Base-by-base conservation (phyloP, 371 early-diverging fungal species). In the Saksenaea oblongispora region DNA sequence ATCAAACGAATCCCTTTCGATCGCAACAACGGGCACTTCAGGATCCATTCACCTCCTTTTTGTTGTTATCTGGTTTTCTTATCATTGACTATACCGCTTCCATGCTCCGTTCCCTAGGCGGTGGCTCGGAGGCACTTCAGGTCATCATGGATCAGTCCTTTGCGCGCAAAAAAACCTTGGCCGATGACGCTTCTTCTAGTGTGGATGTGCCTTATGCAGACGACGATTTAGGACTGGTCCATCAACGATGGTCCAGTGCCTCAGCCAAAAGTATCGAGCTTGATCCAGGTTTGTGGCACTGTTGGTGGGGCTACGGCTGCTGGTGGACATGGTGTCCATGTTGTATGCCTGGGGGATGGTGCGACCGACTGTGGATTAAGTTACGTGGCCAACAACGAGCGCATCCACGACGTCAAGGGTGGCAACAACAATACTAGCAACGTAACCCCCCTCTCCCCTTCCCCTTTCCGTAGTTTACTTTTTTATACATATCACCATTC, bases 271-370 rank as follows among this genome's bases (percentile, higher is more conserved):
- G 80, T 35, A 70, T 80, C 36, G 78, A 80, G 42, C 34, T 80
- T 14, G 74, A 76, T 56, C 73, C 81, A 18, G 76, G 74, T 2
- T 39, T 69, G 1, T 70, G 71, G 69, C 74, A 65, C 54, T 77
- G 80, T 34, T 80, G 73, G 64, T 75, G 77, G 73, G 80, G 77
- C 0, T 71, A 74, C 34, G 69, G 63, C 2, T 75, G 66, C 44
- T 80, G 81, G 76, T 76, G 81, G 78, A 70, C 78, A 0, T 78
- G 74, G 68, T 73, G 76, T 59, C 74, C 81, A 7, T 76, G 74
- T 37, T 80, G 76, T 53, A 78, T 80, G 76, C 81, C 81, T 2
- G 81, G 81, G 28, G 81, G 81, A 11, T 80, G 73, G 61, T 78
- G 72, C 57, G 81, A 80, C 56, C 51, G 74, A 15, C 58, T 62